Conservation (phyloP, 108 stramenopile species). For the Cylindrotheca closterium region DNA sequence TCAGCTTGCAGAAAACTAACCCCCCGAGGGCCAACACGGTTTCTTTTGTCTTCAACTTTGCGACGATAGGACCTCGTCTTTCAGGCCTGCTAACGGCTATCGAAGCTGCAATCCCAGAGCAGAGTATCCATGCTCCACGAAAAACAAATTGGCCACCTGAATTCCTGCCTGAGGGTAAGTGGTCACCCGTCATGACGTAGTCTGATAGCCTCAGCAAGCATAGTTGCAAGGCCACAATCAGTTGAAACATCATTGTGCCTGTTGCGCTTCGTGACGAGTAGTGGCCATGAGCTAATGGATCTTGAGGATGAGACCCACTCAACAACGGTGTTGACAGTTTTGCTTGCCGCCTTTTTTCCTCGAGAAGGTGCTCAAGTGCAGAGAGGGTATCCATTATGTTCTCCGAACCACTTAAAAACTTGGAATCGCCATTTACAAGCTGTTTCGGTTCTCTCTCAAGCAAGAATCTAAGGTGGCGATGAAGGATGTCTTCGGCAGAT, state of each 20-base stretch:
- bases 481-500: constrained; percentile 41
- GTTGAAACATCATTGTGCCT: constrained; percentile 69
- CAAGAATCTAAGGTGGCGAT: constrained; percentile 41
- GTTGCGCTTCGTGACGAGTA: constrained; percentile 30
- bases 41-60: too few relatives aligned
- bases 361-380: constrained; percentile 11
- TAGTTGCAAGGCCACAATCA: constrained; percentile 71
- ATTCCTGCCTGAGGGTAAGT: background rate
- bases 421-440: constrained; percentile 3
- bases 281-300: background rate
- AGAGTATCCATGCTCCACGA: too few relatives aligned
- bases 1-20: background rate
- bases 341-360: constrained; percentile 14
- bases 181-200: constrained; percentile 28
- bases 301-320: constrained; percentile 31
- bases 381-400: constrained; percentile 18
- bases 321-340: too few relatives aligned
- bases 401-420: constrained; percentile 28
- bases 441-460: constrained; percentile 47
- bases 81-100: too few relatives aligned
- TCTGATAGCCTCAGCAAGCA: constrained; percentile 72
- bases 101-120: too few relatives aligned
- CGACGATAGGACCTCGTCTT: too few relatives aligned
- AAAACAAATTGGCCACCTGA: too few relatives aligned
- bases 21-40: background rate